These are phyloP conservation scores for Dipteronia dyeriana DNA, from an alignment of 345 rosid genomes.

Conservation along the genomic window DNA sequence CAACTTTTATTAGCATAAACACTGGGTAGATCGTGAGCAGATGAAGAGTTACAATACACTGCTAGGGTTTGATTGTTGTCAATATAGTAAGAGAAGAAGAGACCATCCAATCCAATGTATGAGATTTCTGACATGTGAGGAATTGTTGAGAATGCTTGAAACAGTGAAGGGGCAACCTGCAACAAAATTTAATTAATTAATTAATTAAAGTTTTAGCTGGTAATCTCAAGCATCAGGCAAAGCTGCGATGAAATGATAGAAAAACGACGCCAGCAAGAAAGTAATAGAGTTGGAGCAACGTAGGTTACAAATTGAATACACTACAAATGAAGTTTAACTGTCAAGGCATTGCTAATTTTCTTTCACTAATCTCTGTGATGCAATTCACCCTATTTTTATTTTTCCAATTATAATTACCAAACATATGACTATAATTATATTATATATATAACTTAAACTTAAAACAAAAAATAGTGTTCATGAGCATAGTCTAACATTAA, in stretches of 20 bases:
- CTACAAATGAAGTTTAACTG: conserved; percentile 26
- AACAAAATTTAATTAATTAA: not conserved
- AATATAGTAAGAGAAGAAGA: conserved; percentile 34
- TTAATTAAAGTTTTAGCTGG: not conserved
- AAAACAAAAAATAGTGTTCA: too few species aligned
- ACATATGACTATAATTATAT: conserved; percentile 16
- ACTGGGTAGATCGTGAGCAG: not conserved
- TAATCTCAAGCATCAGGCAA: conserved; percentile 26
- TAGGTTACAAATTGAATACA: conserved; percentile 32
- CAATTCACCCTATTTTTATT: conserved; percentile 29
- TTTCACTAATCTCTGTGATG: conserved; percentile 33
- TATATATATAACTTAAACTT: too few species aligned
- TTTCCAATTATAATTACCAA: conserved; percentile 20
- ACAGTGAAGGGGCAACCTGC: conserved; percentile 50
- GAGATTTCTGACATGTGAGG: conserved; percentile 45
- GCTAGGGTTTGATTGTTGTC: conserved; percentile 34
- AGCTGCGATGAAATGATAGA: conserved; percentile 38
- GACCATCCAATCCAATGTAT: conserved; percentile 45
- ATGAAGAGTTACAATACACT: conserved; percentile 34
- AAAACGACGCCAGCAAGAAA: conserved; percentile 31
- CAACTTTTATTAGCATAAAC: conserved; percentile 3
- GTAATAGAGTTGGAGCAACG: conserved; percentile 39
- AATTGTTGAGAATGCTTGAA: conserved; percentile 36
- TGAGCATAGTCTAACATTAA: too few species aligned
- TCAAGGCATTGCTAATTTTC: conserved; percentile 28